Percentiles rank a stretch among this genome's conserved stretches.
Conservation (phyloP, 192 early-diverging fungal species). For the Oehlia diaphana region DNA sequence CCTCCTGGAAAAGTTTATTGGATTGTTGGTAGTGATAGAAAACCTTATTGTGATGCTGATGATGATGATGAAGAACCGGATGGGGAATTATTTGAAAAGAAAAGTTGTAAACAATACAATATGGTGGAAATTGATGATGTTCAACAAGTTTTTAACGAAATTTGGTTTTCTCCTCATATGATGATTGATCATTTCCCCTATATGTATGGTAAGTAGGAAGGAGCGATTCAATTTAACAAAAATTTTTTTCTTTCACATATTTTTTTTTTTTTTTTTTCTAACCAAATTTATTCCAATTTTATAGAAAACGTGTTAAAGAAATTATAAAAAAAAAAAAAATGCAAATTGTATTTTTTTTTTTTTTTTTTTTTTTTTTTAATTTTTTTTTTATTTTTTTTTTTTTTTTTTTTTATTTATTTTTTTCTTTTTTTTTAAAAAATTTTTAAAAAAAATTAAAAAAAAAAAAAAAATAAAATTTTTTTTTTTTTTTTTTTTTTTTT, state of each 20-base stretch:
- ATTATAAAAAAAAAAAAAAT: no score
- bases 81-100: not conserved
- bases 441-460: no score
- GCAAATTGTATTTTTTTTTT: no score
- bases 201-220: constrained; percentile 25
- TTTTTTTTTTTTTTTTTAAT: no score
- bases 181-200: constrained; percentile 24
- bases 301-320: no score
- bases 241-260: not conserved
- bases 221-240: not conserved
- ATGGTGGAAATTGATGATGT: constrained; percentile 25
- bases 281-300: not conserved
- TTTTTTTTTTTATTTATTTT: no score
- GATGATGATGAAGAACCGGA: not conserved
- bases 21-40: constrained; percentile 31
- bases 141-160: constrained; percentile 23
- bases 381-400: no score
- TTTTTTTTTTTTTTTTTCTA: not conserved
- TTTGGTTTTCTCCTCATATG: constrained; percentile 24
- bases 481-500: no score
- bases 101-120: constrained; percentile 5
- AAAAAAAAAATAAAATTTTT: no score
- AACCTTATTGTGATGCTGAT: constrained; percentile 15
- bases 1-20: constrained; percentile 50
- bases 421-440: no score